Evolutionary conservation across 495 filamentous ascomycete genomes (phyloP).

Genomic region (Aspergillus heteromorphus): DNA sequence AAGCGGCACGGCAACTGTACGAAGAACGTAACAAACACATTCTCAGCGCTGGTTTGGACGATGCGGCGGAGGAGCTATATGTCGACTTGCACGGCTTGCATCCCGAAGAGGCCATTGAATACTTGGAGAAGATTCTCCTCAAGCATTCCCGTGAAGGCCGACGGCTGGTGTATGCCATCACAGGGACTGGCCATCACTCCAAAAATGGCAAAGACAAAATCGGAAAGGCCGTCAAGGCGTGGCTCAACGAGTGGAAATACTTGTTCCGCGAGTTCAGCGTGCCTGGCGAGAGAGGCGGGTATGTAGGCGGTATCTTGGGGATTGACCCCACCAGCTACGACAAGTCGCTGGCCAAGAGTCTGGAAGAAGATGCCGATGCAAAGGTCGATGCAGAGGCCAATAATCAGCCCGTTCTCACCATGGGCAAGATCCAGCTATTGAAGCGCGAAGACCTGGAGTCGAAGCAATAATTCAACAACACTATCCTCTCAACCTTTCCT

Average conservation of each 20-base stretch:
- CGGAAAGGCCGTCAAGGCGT: constrained; percentile 84
- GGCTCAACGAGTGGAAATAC: constrained; percentile 93
- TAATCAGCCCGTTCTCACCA: constrained; percentile 24
- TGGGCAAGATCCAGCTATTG: constrained; percentile 46
- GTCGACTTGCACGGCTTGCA: constrained; percentile 95
- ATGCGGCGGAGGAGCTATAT: constrained; percentile 67
- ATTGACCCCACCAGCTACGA: constrained; percentile 91
- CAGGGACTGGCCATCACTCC: constrained; percentile 93
- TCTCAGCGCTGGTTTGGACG: constrained; percentile 31
- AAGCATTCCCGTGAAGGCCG: constrained; percentile 65
- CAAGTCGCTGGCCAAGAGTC: constrained; percentile 43
- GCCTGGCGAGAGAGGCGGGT: constrained; percentile 71
- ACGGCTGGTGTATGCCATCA: constrained; percentile 88
- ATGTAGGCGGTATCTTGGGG: constrained; percentile 88
- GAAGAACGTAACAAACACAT: constrained; percentile 86
- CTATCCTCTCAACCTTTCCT: not conserved
- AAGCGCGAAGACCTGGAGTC: constrained; percentile 41
- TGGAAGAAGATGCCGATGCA: constrained; percentile 22
- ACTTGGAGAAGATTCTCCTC: constrained; percentile 78
- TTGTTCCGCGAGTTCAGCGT: constrained; percentile 95
- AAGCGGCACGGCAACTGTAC: constrained; percentile 86
- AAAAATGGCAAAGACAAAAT: constrained; percentile 99
- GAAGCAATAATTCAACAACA: constrained; percentile 19
- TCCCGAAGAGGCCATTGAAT: constrained; percentile 94
- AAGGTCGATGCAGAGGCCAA: constrained; percentile 16